Evolutionary conservation across 257 asterid genomes (phyloP), one percentile per base, ranked within the genome.

Genomic region (Ehretia macrophylla): DNA sequence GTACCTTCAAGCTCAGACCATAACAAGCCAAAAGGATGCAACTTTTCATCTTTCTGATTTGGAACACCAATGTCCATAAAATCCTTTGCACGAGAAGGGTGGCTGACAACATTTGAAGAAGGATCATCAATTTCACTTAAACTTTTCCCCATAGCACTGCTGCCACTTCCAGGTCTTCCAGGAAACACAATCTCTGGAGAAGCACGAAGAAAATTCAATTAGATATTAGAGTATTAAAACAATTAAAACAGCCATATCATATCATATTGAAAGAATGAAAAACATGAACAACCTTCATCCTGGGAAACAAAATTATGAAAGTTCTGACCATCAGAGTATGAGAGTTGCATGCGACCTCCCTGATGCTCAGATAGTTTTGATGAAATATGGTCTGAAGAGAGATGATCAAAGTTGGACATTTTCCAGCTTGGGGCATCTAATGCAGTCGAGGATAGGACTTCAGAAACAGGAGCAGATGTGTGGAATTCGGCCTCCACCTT

Each of bases 1-100:
- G 85, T 75, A 71, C 86, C 82, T 61, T 91, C 98, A 35, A 91
- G 90, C 79, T 91, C 98, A 53, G 98, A 91, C 98, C 95, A 88
- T 47, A 82, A 64, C 75, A 91, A 66, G 58, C 92, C 87, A 66
- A 88, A 76, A 48, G 95, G 95, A 64, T 88, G 89, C 83, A 79
- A 54, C 72, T 74, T 82, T 63, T 63, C 72, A 44, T 80, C 85
- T 39, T 72, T 75, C 61, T 81, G 82, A 67, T 48, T 76, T 46
- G 76, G 48, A 62, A 75, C 13, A 16, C 82, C 77, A 61, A 77
- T 45, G 12, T 78, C 96, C 9, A 53, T 62, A 51, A 58, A 27
- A 55, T 77, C 88, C 10, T 65, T 68, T 63, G 78, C 62, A 68
- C 57, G 72, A 64, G 77, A 45, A 11, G 70, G 66, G 32, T 60